Conservation (phyloP, 2,329 filamentous ascomycete species). For the Rugonectria rugulosa region DNA sequence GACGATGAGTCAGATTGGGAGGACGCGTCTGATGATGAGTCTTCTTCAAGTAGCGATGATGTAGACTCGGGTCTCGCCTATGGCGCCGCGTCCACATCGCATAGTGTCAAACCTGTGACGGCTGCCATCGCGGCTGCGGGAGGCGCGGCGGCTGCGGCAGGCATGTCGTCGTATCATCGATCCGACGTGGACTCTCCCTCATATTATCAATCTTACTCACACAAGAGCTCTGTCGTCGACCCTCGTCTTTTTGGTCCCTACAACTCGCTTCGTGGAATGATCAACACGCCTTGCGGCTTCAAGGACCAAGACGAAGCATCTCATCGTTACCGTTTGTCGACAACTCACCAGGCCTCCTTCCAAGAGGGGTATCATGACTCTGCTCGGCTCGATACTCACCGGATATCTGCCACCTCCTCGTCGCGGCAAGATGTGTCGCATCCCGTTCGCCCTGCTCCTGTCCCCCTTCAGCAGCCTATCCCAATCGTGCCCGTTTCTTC, state of each 20-base stretch:
- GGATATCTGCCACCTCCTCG: slow-evolving; percentile 56
- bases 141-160: slow-evolving; percentile 51
- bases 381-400: slow-evolving; percentile 64
- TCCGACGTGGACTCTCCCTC: slow-evolving; percentile 34
- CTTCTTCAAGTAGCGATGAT: slow-evolving; percentile 47
- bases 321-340: slow-evolving; percentile 34
- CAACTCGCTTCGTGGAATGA: slow-evolving; percentile 66
- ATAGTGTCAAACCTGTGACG: slow-evolving; percentile 33
- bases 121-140: slow-evolving; percentile 43
- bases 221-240: slow-evolving; percentile 62
- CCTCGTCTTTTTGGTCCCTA: slow-evolving; percentile 65
- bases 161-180: slow-evolving; percentile 46
- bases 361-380: slow-evolving; percentile 60
- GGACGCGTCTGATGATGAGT: slow-evolving; percentile 59
- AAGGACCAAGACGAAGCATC: slow-evolving; percentile 45
- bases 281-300: slow-evolving; percentile 64
- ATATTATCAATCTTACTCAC: slow-evolving; percentile 33
- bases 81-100: slow-evolving; percentile 40
- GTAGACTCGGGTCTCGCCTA: slow-evolving; percentile 50
- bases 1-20: slow-evolving; percentile 64
- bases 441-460: slow-evolving; percentile 60
- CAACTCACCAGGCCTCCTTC: slow-evolving; percentile 71
- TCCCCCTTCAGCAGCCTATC: slow-evolving; percentile 85
- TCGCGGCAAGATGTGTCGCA: slow-evolving; percentile 50
- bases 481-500: slow-evolving; percentile 77